A percentile compares a stretch with the other conserved stretches of the same genome.
These are phyloP conservation scores for Rhytidhysteron rufulum DNA, from an alignment of 2,329 filamentous ascomycete genomes.

Conservation along the genomic window DNA sequence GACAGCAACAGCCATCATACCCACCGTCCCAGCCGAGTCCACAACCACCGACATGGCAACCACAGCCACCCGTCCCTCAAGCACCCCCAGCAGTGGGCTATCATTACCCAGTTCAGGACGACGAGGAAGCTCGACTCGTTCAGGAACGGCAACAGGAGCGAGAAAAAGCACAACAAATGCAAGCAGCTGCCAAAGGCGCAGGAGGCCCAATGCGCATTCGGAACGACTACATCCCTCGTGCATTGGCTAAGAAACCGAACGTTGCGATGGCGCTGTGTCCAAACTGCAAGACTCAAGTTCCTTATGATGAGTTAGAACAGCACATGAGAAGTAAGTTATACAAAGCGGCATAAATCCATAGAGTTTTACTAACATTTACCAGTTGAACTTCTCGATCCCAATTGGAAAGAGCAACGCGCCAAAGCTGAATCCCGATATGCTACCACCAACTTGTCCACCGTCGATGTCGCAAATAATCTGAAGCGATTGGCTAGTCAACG, in stretches of 20 bases:
- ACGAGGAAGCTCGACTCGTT: constrained; percentile 34
- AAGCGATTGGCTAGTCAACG: constrained; percentile 91
- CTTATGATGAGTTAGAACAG: constrained; percentile 79
- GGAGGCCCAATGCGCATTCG: constrained; percentile 80
- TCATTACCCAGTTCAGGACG: constrained; percentile 32
- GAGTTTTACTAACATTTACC: constrained; percentile 33
- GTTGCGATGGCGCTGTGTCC: constrained; percentile 74
- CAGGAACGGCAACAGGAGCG: constrained; percentile 43
- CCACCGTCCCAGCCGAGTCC: constrained; percentile 24
- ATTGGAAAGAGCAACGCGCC: constrained; percentile 93
- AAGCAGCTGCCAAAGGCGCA: constrained; percentile 69
- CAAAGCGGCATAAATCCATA: too few relatives aligned
- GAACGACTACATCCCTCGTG: constrained; percentile 86
- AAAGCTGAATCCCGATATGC: constrained; percentile 81
- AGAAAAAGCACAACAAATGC: constrained; percentile 68
- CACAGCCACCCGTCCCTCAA: constrained; percentile 17
- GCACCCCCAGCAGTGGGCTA: constrained; percentile 11
- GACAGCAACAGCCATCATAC: constrained; percentile 25
- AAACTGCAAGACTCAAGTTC: constrained; percentile 88
- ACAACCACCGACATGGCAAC: constrained; percentile 21
- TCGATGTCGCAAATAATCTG: constrained; percentile 87
- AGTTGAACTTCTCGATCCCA: constrained; percentile 86
- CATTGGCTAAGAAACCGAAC: constrained; percentile 65
- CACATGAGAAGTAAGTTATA: constrained; percentile 79
- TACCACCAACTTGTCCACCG: constrained; percentile 80